These are phyloP conservation scores for Cercospora sp. DNA, from an alignment of 2,329 filamentous ascomycete species.

Conservation along the genomic window DNA sequence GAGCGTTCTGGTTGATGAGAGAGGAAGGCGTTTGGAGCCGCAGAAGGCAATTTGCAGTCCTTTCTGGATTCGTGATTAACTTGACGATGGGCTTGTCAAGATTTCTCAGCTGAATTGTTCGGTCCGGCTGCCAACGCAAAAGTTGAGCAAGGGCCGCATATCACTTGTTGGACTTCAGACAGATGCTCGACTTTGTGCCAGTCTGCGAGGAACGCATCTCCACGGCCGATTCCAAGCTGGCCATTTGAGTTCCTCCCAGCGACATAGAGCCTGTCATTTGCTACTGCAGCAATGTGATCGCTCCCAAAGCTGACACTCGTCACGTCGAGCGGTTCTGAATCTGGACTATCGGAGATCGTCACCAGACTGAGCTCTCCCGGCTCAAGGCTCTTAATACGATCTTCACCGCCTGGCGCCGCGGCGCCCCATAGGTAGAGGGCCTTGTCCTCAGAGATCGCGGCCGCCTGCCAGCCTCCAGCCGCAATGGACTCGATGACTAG, in stretches of 20 bases:
- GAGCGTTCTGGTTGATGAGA: constrained; percentile 78
- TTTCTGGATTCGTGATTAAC: constrained; percentile 80
- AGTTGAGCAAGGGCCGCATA: constrained; percentile 33
- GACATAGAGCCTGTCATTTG: constrained; percentile 55
- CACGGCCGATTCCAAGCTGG: constrained; percentile 54
- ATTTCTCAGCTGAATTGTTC: constrained; percentile 1
- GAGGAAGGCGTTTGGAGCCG: constrained; percentile 86
- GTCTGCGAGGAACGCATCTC: constrained; percentile 27
- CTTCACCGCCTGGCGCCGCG: constrained; percentile 29
- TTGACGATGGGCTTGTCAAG: constrained; percentile 39
- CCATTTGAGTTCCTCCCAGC: constrained; percentile 60
- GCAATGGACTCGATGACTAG: constrained; percentile 57
- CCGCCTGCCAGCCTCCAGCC: constrained; percentile 57
- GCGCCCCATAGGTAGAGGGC: constrained; percentile 65
- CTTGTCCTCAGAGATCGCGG: constrained; percentile 59
- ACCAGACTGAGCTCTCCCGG: constrained; percentile 36
- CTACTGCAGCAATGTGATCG: constrained; percentile 60
- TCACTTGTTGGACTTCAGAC: constrained; percentile 17
- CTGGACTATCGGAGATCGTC: constrained; percentile 42
- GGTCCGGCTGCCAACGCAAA: constrained; percentile 19
- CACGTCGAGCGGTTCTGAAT: constrained; percentile 49
- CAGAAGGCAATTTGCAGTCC: constrained; percentile 81
- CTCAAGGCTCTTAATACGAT: constrained; percentile 27
- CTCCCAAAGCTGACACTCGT: constrained; percentile 60
- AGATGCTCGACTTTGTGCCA: constrained; percentile 31